Evolutionary conservation across 352 stramenopile genomes (phyloP), one percentile per base, ranked within the genome.

Genomic region (Pythium brachiatum): DNA sequence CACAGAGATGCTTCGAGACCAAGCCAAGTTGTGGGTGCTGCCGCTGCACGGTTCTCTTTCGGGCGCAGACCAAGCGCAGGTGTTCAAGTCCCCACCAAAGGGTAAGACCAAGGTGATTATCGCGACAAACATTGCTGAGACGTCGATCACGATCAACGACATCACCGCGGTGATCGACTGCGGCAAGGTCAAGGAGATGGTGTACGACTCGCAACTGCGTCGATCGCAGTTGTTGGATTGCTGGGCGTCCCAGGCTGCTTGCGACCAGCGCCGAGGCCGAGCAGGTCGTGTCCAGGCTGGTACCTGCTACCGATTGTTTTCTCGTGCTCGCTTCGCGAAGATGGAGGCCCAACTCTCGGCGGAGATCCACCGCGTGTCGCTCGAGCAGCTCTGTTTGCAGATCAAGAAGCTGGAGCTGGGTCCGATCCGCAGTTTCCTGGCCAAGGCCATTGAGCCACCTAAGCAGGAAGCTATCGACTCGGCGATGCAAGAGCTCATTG

Each of bases 361-460:
- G n/a, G 88, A 96, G 64, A 96, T 96, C 58, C 88, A 96, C 60
- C 83, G 88, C 46, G 85, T 94, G 21, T 94, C 87, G 25, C 73
- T 95, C 12, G 83, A 94, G 57, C 86, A 90, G 61, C 69, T 96
- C 4, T 95, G 86, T 74, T 65, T 96, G 34, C 84, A 95, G 64
- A 94, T 96, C 48, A 90, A 92, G 68, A 91, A 89, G 58, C 70
- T 96, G 16, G 74, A 83, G 27, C 74, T 96, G 8, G 86, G 86
- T 0, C 79, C 82, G 7, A 91, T 94, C 44, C 79, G 79, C 43
- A 67, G 61, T 1, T 95, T 96, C 60, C 66, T 94, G 1, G 64
- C 78, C 2, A 91, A 90, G 56, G 81, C 86, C 7, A 93, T 99
- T 20, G 89, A 99, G 62, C 96, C 97, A 23, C 97, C 97, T 5